These are phyloP conservation scores for Cryptosporidium viatorum DNA, from an alignment of 169 alveolate species.

Conservation along the genomic window DNA sequence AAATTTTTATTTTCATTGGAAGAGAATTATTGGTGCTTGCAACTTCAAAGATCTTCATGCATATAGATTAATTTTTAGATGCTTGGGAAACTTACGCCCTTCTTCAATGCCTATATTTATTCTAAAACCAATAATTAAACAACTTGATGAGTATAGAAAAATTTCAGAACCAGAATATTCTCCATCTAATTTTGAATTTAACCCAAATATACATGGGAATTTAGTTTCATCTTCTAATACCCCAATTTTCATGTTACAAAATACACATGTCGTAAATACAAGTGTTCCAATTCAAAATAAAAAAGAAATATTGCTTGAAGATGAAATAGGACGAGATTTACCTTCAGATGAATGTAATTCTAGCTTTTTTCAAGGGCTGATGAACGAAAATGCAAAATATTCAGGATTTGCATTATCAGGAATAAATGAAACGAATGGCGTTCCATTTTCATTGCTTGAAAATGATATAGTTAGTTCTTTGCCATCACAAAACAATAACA, in stretches of 20 bases:
- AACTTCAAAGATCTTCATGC: constrained; percentile 64
- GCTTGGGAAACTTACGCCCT: constrained; percentile 64
- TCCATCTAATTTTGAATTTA: constrained; percentile 40
- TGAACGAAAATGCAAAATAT: not conserved
- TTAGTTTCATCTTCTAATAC: not conserved
- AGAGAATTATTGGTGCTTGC: constrained; percentile 57
- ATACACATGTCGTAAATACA: not conserved
- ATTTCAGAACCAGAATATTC: constrained; percentile 70
- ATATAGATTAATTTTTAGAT: constrained; percentile 68
- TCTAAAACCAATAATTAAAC: constrained; percentile 43
- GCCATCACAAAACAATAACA: not conserved
- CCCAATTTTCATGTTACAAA: constrained; percentile 19
- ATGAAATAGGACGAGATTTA: not conserved
- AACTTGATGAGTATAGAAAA: constrained; percentile 72
- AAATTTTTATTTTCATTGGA: constrained; percentile 73
- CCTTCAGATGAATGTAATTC: not conserved
- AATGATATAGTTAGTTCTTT: not conserved
- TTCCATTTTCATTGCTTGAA: not conserved
- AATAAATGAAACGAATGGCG: not conserved
- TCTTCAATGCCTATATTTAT: constrained; percentile 67
- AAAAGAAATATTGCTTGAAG: not conserved
- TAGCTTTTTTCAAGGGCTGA: not conserved
- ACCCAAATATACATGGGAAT: constrained; percentile 22
- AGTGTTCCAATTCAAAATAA: not conserved
- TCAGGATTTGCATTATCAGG: not conserved